A percentile compares a stretch with the other conserved stretches of the same genome.
Evolutionary conservation across 2,329 filamentous ascomycete genomes (phyloP).

Genomic region (Penicillium sp.): DNA sequence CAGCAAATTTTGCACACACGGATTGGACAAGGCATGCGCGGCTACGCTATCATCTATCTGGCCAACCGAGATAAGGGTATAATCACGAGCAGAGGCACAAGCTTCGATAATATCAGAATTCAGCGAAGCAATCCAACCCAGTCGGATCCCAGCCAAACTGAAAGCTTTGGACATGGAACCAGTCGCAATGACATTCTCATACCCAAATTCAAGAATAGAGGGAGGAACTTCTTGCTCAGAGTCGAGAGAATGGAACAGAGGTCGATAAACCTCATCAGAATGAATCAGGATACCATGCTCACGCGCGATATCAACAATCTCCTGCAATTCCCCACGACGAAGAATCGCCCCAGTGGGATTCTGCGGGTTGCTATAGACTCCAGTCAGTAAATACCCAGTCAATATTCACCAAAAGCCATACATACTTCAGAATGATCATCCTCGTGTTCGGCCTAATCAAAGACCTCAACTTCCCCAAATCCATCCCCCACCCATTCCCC

Average conservation of each 20-base stretch:
- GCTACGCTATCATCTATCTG: conserved; percentile 72
- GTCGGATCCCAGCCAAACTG: conserved; percentile 69
- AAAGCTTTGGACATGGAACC: conserved; percentile 83
- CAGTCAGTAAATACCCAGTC: background rate
- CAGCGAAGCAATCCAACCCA: conserved; percentile 72
- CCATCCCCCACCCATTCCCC: conserved; percentile 63
- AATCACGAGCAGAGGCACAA: conserved; percentile 64
- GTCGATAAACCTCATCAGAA: conserved; percentile 77
- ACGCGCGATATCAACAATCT: conserved; percentile 62
- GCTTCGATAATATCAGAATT: conserved; percentile 58
- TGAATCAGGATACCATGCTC: conserved; percentile 63
- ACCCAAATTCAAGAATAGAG: conserved; percentile 66
- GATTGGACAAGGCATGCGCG: conserved; percentile 62
- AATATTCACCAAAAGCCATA: background rate
- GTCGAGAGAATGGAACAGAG: conserved; percentile 66
- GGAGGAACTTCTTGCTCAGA: conserved; percentile 54
- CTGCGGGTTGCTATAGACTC: conserved; percentile 60
- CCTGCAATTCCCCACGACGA: conserved; percentile 55
- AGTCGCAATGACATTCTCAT: conserved; percentile 64
- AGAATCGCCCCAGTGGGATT: conserved; percentile 75
- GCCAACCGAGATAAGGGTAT: conserved; percentile 76
- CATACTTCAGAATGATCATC: conserved; percentile 61
- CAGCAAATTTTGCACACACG: conserved; percentile 58
- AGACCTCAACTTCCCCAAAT: conserved; percentile 62
- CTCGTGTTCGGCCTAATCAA: conserved; percentile 53